phyloP scores from a whole-genome alignment of 306 rosid species.

The Luffa aegyptiaca region DNA sequence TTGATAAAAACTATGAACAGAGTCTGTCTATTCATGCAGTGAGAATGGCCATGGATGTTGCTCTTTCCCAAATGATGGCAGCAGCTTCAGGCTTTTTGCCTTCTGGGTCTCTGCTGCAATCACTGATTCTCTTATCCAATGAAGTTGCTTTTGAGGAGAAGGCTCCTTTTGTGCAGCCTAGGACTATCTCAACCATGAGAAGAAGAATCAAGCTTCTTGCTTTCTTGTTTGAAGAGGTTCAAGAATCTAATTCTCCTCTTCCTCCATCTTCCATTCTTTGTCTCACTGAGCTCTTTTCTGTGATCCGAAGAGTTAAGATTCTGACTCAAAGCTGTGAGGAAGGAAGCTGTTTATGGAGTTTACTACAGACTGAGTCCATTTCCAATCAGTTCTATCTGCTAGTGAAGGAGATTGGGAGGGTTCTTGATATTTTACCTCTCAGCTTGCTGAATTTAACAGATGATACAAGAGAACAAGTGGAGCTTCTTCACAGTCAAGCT shows the following conservation, averaged over 20 bases:
- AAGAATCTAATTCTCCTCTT: slow-evolving; percentile 42
- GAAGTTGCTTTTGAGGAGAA: slow-evolving; percentile 60
- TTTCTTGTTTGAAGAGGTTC: slow-evolving; percentile 77
- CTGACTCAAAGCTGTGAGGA: slow-evolving; percentile 62
- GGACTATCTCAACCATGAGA: slow-evolving; percentile 62
- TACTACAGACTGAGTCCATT: slow-evolving; percentile 43
- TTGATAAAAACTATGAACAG: slow-evolving; percentile 17
- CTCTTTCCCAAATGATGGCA: slow-evolving; percentile 35
- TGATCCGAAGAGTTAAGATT: slow-evolving; percentile 52
- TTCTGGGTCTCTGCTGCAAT: slow-evolving; percentile 54
- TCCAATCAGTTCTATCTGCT: slow-evolving; percentile 62
- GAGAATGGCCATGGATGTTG: slow-evolving; percentile 36
- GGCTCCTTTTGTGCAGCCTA: slow-evolving; percentile 36
- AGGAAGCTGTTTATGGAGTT: slow-evolving; percentile 69
- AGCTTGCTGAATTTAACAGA: slow-evolving; percentile 51
- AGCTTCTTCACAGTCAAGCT: slow-evolving; percentile 71
- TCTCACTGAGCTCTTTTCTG: slow-evolving; percentile 74
- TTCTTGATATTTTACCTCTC: slow-evolving; percentile 74
- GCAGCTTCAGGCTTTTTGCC: slow-evolving; percentile 55
- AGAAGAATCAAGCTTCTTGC: slow-evolving; percentile 79
- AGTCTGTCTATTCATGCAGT: slow-evolving; percentile 11
- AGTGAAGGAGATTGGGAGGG: slow-evolving; percentile 77
- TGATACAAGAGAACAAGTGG: slow-evolving; percentile 71
- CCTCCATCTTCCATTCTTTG: slow-evolving; percentile 85
- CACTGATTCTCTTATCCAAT: slow-evolving; percentile 48